Evolutionary conservation across 2,329 filamentous ascomycete species (phyloP).

Genomic region (Aspergillus novofumigatus): DNA sequence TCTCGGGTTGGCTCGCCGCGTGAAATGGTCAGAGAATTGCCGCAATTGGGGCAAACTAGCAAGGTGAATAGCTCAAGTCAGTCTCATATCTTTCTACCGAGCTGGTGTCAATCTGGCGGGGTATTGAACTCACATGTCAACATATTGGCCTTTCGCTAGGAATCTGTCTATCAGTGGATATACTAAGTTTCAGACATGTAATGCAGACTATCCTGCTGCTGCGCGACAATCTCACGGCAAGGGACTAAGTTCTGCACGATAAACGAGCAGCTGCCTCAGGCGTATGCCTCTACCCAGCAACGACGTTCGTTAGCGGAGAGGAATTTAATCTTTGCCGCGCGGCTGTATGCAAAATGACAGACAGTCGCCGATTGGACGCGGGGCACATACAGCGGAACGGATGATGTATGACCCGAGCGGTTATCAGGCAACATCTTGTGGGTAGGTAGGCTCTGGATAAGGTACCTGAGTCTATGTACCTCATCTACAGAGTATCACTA

Average conservation of each 20-base stretch:
- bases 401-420: constrained; percentile 16
- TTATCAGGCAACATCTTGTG: constrained; percentile 16
- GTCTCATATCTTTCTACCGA: not conserved
- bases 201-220: not conserved
- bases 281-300: constrained; percentile 12
- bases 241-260: constrained; percentile 7
- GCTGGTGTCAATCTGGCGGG: not conserved
- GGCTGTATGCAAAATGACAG: constrained; percentile 24
- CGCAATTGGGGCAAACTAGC: constrained; percentile 48
- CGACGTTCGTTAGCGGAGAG: constrained; percentile 13
- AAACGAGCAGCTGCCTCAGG: not conserved
- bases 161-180: not conserved
- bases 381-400: constrained; percentile 15
- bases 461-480: not conserved
- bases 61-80: constrained; percentile 12
- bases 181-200: not conserved
- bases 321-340: constrained; percentile 18
- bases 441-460: not conserved
- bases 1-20: constrained; percentile 35
- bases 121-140: constrained; percentile 33
- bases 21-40: constrained; percentile 47
- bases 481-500: not conserved
- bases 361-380: constrained; percentile 20
- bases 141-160: not conserved
- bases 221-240: constrained; percentile 7